These are phyloP conservation scores for Apostasia shenzhenica DNA, from an alignment of 106 monocot genomes.

Conservation along the genomic window DNA sequence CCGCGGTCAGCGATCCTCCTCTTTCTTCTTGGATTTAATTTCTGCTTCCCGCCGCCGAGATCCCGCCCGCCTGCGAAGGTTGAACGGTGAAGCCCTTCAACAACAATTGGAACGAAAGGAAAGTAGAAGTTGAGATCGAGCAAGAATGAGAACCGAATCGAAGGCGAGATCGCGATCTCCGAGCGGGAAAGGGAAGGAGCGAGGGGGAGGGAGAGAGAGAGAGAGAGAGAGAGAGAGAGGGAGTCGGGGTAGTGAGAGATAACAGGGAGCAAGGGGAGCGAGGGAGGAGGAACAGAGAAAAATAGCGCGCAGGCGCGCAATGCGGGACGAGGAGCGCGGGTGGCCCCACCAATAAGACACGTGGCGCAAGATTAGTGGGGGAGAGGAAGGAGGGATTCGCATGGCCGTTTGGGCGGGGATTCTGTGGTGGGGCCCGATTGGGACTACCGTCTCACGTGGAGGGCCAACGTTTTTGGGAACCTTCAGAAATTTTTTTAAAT, in stretches of 20 bases:
- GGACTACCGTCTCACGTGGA: not conserved
- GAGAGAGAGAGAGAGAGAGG: not conserved
- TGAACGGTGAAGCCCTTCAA: not conserved
- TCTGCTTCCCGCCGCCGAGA: constrained; percentile 8
- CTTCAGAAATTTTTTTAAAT: too few species aligned
- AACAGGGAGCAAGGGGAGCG: not conserved
- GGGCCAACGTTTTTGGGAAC: not conserved
- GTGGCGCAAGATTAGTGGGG: not conserved
- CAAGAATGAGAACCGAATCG: not conserved
- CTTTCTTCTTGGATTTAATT: not conserved
- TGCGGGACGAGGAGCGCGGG: not conserved
- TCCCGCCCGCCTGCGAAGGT: constrained; percentile 12
- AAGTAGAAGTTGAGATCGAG: not conserved
- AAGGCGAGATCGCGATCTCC: not conserved
- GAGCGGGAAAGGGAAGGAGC: constrained; percentile 6
- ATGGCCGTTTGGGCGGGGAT: constrained; percentile 1
- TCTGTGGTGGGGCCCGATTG: not conserved
- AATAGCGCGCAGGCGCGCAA: not conserved
- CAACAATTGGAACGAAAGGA: not conserved
- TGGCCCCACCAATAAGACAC: not conserved
- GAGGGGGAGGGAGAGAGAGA: not conserved
- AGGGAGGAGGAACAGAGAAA: not conserved
- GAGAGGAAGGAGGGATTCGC: not conserved
- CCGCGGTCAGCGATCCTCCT: not conserved
- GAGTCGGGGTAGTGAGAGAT: not conserved